These are phyloP conservation scores for Eutrema yunnanense DNA, from an alignment of 345 rosid genomes.

Conservation along the genomic window DNA sequence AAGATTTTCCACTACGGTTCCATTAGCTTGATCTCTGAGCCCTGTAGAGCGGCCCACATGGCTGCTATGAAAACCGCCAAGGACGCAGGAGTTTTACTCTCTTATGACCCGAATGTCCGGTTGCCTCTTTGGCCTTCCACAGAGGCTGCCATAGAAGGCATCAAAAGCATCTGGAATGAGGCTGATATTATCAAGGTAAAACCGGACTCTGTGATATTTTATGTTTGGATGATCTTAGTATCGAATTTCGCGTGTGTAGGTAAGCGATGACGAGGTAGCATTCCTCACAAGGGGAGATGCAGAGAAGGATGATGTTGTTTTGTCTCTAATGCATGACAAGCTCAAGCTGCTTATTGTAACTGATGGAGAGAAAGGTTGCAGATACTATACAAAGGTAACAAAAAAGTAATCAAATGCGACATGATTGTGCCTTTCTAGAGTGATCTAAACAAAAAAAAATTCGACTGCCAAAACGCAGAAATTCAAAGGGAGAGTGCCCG, in stretches of 20 bases:
- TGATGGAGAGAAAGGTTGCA: conserved; percentile 64
- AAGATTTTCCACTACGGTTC: conserved; percentile 73
- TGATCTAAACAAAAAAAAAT: background rate
- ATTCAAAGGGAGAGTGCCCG: conserved; percentile 44
- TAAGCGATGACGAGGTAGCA: conserved; percentile 54
- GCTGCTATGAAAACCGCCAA: conserved; percentile 73
- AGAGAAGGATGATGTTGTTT: conserved; percentile 46
- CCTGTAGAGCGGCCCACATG: conserved; percentile 59
- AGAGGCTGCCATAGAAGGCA: conserved; percentile 52
- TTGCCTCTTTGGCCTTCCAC: conserved; percentile 66
- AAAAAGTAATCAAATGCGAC: background rate
- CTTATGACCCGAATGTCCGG: conserved; percentile 63
- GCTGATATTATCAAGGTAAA: conserved; percentile 60
- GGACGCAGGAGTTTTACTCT: conserved; percentile 46
- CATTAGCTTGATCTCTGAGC: conserved; percentile 63
- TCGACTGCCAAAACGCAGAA: conserved; percentile 4
- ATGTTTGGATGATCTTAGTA: background rate
- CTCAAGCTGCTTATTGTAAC: conserved; percentile 60
- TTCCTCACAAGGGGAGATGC: conserved; percentile 51
- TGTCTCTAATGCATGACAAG: conserved; percentile 47
- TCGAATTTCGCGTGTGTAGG: background rate
- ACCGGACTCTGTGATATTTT: background rate
- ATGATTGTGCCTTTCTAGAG: background rate
- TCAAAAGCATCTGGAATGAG: conserved; percentile 57
- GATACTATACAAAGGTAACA: conserved; percentile 51